Conservation (phyloP, 1,139 yeast genomes). For the Hyphopichia buzzinii region DNA sequence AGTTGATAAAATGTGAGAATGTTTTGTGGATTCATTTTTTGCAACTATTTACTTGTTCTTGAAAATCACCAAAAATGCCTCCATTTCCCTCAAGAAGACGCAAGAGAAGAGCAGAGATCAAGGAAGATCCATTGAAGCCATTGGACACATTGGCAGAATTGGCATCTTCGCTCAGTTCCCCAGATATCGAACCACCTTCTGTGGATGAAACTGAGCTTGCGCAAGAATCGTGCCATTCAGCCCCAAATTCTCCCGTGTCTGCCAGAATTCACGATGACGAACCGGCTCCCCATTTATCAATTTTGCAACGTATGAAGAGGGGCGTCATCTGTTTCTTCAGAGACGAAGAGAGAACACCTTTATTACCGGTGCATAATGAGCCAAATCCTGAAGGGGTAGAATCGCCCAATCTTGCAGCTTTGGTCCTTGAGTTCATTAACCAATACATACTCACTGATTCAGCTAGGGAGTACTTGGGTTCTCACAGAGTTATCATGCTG, state of each 20-base stretch:
- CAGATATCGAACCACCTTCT: not conserved
- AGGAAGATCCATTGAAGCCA: not conserved
- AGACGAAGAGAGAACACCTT: slow-evolving; percentile 15
- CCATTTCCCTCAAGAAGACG: not conserved
- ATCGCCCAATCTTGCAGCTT: slow-evolving; percentile 11
- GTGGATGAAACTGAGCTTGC: not conserved
- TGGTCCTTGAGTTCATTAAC: slow-evolving; percentile 17
- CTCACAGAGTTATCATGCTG: slow-evolving; percentile 7
- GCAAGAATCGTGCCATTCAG: not conserved
- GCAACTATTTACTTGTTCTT: not conserved
- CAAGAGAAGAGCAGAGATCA: not conserved
- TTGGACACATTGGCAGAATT: slow-evolving; percentile 2
- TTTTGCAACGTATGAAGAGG: not conserved
- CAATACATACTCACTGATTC: slow-evolving; percentile 17
- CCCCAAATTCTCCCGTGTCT: not conserved
- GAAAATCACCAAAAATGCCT: not conserved
- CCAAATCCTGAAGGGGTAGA: not conserved
- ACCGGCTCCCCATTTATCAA: too few relatives aligned
- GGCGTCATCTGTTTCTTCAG: not conserved
- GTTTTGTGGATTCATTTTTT: not conserved
- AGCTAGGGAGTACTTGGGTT: slow-evolving; percentile 20
- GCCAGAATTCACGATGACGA: too few relatives aligned
- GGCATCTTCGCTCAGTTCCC: slow-evolving; percentile 2
- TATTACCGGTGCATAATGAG: slow-evolving; percentile 16
- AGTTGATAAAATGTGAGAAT: not conserved